These are phyloP conservation scores for Nitzschia sp. DNA, from an alignment of 108 stramenopile genomes.

Conservation along the genomic window DNA sequence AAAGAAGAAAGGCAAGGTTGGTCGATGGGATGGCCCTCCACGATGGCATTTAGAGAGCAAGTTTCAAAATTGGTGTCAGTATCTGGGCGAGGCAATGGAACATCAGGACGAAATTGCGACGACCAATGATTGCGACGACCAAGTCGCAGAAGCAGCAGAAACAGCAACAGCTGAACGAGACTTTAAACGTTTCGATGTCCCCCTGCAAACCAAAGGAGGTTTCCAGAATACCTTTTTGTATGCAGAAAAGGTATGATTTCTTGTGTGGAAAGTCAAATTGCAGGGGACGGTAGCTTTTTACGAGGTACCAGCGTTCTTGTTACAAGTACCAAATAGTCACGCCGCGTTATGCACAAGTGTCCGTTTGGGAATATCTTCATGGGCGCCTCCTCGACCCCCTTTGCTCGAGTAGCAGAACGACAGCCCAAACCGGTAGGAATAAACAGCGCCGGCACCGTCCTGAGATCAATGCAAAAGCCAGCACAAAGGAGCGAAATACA, in stretches of 20 bases:
- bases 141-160: neutral
- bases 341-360: too few relatives aligned
- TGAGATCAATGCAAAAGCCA: too few relatives aligned
- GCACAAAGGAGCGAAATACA: too few relatives aligned
- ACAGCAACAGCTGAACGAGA: neutral
- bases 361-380: too few relatives aligned
- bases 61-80: conserved; percentile 53
- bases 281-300: too few relatives aligned
- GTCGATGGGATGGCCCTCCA: conserved; percentile 50
- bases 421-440: too few relatives aligned
- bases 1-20: conserved; percentile 39
- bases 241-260: conserved; percentile 44
- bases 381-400: too few relatives aligned
- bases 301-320: too few relatives aligned
- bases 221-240: conserved; percentile 66
- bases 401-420: too few relatives aligned
- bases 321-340: too few relatives aligned
- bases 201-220: conserved; percentile 50
- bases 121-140: neutral
- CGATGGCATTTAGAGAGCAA: conserved; percentile 36
- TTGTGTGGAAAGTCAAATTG: too few relatives aligned
- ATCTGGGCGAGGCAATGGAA: conserved; percentile 41
- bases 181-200: conserved; percentile 1
- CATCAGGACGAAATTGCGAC: neutral
- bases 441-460: too few relatives aligned